Conservation (phyloP, 2,329 filamentous ascomycete species). For the Sclerotinia spermophila region DNA sequence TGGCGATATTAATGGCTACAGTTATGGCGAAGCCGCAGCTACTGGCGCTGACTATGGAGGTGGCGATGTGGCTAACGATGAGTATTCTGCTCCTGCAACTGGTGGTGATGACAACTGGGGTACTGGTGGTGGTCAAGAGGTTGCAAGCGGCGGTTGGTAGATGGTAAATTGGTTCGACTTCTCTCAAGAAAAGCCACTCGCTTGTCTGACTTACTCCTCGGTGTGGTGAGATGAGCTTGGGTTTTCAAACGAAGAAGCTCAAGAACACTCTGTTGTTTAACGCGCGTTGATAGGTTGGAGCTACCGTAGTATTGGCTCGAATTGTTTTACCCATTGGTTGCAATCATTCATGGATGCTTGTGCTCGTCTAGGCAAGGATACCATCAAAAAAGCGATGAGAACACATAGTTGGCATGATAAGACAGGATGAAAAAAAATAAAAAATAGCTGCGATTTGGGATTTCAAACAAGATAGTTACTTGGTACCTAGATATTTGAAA, state of each 20-base stretch:
- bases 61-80: not conserved
- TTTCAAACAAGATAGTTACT: slow-evolving; percentile 6
- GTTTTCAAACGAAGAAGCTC: not conserved
- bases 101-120: slow-evolving; percentile 10
- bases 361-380: not conserved
- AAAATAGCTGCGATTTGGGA: not conserved
- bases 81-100: slow-evolving; percentile 1
- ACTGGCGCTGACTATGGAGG: not conserved
- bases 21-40: not conserved
- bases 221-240: not conserved
- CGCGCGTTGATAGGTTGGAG: not conserved
- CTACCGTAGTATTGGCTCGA: not conserved
- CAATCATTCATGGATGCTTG: not conserved
- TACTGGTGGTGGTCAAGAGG: not conserved
- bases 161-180: not conserved
- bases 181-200: not conserved
- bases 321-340: not conserved
- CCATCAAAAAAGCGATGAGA: not conserved
- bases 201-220: not conserved
- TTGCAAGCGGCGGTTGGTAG: slow-evolving; percentile 10
- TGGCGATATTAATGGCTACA: slow-evolving; percentile 20
- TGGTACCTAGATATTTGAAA: slow-evolving; percentile 12
- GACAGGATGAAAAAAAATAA: not conserved
- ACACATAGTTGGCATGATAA: not conserved
- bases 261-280: not conserved